phyloP scores from a whole-genome alignment of 2,329 filamentous ascomycete species.

The Escovopsis weberi region DNA sequence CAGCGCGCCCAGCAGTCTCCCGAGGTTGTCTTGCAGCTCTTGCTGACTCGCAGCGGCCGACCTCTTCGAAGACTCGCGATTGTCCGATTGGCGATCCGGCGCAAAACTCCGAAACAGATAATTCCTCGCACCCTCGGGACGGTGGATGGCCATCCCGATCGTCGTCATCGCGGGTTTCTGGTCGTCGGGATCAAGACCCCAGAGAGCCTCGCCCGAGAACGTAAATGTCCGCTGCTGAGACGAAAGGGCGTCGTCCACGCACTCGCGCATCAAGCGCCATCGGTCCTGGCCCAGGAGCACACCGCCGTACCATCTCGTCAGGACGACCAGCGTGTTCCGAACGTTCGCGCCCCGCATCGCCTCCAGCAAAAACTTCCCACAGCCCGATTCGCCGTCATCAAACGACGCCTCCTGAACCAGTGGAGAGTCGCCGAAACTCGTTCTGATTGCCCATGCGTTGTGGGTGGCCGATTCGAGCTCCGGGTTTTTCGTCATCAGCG shows the following conservation, averaged over 20 bases:
- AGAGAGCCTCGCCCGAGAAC: conserved; percentile 38
- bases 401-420: conserved; percentile 35
- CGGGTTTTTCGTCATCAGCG: conserved; percentile 33
- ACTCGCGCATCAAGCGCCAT: conserved; percentile 47
- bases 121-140: conserved; percentile 51
- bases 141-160: conserved; percentile 54
- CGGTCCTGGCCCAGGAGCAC: conserved; percentile 46
- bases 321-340: conserved; percentile 39
- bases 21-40: conserved; percentile 52
- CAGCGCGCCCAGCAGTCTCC: conserved; percentile 54
- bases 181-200: conserved; percentile 43
- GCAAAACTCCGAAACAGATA: conserved; percentile 48
- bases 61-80: conserved; percentile 23
- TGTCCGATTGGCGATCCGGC: conserved; percentile 8
- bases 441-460: conserved; percentile 38
- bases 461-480: conserved; percentile 40
- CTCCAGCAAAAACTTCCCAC: conserved; percentile 40
- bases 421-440: conserved; percentile 21
- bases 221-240: conserved; percentile 25
- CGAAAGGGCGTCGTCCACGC: conserved; percentile 38
- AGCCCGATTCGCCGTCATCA: conserved; percentile 48
- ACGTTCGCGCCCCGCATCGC: conserved; percentile 36
- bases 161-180: conserved; percentile 26
- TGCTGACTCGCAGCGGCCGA: conserved; percentile 32
- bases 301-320: conserved; percentile 49